Evolutionary conservation across 441 rosid genomes (phyloP).

Genomic region (Lagerstroemia fauriei): DNA sequence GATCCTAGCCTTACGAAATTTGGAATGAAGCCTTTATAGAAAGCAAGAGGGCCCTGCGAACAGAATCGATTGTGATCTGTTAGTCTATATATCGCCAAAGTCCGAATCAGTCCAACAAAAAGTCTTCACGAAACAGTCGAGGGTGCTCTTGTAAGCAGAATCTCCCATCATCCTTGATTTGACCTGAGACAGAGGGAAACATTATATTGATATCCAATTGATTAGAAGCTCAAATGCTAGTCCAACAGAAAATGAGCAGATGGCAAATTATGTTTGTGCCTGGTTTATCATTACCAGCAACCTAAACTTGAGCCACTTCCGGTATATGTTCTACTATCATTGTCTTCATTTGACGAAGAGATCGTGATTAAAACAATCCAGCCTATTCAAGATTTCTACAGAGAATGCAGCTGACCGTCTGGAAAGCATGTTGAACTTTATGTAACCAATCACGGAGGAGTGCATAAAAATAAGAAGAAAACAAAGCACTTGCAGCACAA

Average conservation of each 20-base stretch:
- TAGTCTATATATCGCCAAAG: not conserved
- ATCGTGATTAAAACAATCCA: too few relatives aligned
- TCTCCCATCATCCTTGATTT: conserved; percentile 99
- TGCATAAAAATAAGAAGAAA: not conserved
- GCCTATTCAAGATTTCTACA: too few relatives aligned
- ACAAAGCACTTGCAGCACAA: not conserved
- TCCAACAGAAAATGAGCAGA: not conserved
- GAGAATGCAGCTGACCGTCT: not conserved
- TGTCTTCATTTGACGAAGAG: too few relatives aligned
- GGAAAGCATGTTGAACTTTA: not conserved
- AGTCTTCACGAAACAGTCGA: conserved; percentile 90
- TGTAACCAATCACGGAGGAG: not conserved
- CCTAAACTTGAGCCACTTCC: not conserved
- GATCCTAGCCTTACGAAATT: conserved; percentile 96
- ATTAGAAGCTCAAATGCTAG: not conserved
- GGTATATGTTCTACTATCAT: too few relatives aligned
- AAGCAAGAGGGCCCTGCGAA: conserved; percentile 85
- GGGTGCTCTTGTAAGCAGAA: conserved; percentile 80
- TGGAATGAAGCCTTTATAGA: conserved; percentile 93
- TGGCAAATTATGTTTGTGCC: not conserved
- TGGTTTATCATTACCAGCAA: not conserved
- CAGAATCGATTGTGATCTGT: not conserved
- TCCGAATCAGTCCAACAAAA: not conserved
- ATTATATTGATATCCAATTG: not conserved
- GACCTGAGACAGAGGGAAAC: conserved; percentile 47